Base-by-base conservation (phyloP, 164 flowering plant species). In the Stephania japonica region DNA sequence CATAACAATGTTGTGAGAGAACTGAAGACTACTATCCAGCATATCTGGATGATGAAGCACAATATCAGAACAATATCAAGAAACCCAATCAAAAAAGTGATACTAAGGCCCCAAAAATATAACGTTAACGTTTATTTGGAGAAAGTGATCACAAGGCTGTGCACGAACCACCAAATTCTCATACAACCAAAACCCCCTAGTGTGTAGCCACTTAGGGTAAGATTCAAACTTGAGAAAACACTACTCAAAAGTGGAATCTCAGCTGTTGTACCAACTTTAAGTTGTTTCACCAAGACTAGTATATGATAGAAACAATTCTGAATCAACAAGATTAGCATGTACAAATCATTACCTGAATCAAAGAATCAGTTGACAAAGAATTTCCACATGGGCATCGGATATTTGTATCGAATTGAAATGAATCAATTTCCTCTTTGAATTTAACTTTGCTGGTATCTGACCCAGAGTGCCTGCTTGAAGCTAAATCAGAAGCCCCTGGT, bases 311-410 rank as follows among this genome's bases (percentile, higher is more conserved):
- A 64, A 64, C 67, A 64, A 64, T 8, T 64, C 26, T 12, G 14
- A 64, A 25, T 38, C 2, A 13, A 66, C 2, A 7, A 27, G 10
- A 23, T 27, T 56, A 67, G 16, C 24, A 72, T 21, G 24, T 42
- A 62, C 1, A 4, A 0, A 42, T 19, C 21, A 21, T 59, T 67
- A 96, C 99, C 98, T 90, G 77, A 59, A 96, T 86, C 87, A 89
- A 87, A 66, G 97, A 84, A 43, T 91, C 99, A 25, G 85, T 85
- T 13, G 70, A 79, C 78, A 89, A 80, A 41, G 90, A 67, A 82
- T 85, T 90, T 77, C 95, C 98, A 87, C 99, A 96, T 1, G 84
- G 87, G 78, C 99, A 96, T 4, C 97, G 91, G 76, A 91, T 80
- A 80, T 89, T 93, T 73, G 75, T 78, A 61, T 87, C 91, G 49